A percentile compares a stretch with the other conserved stretches of the same genome.
Conservation (phyloP, 352 stramenopile genomes). For the Phytophthora pinifolia region DNA sequence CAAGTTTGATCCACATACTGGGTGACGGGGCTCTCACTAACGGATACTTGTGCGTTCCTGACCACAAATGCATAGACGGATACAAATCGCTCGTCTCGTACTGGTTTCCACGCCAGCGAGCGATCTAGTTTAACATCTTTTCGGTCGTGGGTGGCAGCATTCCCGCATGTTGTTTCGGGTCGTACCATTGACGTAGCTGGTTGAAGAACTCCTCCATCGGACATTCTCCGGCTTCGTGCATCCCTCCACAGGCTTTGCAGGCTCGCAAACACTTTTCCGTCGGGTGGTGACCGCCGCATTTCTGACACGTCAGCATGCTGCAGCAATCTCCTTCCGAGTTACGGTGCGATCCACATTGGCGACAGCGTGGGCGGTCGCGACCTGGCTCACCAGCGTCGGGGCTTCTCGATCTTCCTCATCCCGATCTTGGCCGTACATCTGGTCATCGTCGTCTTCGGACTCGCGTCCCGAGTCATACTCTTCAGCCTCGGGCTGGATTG, state of each 20-base stretch:
- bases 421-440: conserved; percentile 7
- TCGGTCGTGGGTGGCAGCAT: conserved; percentile 5
- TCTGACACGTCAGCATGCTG: conserved; percentile 13
- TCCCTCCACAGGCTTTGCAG: conserved; percentile 9
- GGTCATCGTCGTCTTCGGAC: neutral
- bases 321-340: conserved; percentile 13
- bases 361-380: conserved; percentile 2
- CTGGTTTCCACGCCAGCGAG: conserved; percentile 17
- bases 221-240: conserved; percentile 11
- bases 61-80: conserved; percentile 16
- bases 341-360: conserved; percentile 4
- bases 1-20: neutral
- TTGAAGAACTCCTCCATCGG: conserved; percentile 16
- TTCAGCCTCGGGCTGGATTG: neutral
- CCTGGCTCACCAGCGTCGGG: neutral
- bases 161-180: conserved; percentile 10
- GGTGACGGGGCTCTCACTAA: neutral
- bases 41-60: neutral
- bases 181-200: conserved; percentile 11
- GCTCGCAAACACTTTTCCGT: conserved; percentile 13
- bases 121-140: conserved; percentile 26
- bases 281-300: conserved; percentile 9
- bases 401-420: conserved; percentile 4
- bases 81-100: conserved; percentile 16
- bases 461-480: conserved; percentile 1